These are phyloP conservation scores for Kwoniella shivajii DNA, from an alignment of 1,284 basidiomycete species.

Conservation along the genomic window DNA sequence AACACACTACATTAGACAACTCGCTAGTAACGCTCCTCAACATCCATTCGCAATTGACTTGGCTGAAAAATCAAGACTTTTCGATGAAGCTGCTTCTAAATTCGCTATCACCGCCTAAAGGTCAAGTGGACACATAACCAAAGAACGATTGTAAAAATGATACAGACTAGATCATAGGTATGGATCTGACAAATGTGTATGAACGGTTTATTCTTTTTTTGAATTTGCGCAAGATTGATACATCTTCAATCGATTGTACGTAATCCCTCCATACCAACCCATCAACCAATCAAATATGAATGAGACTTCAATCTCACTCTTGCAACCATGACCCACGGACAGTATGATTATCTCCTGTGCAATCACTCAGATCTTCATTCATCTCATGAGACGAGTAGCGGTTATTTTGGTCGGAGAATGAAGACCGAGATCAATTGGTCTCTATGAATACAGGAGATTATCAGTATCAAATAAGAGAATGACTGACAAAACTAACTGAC, in stretches of 20 bases:
- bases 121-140: background rate
- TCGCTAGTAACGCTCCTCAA: slow-evolving; percentile 29
- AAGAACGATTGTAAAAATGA: no score
- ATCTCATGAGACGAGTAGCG: background rate
- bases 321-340: no score
- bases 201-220: background rate
- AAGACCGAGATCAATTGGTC: slow-evolving; percentile 1
- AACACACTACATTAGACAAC: slow-evolving; percentile 29
- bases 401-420: slow-evolving; percentile 4
- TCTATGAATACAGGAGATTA: background rate
- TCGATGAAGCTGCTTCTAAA: slow-evolving; percentile 68
- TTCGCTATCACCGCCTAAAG: slow-evolving; percentile 55
- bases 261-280: background rate
- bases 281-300: no score
- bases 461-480: background rate
- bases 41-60: slow-evolving; percentile 50
- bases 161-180: no score
- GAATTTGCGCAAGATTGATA: background rate
- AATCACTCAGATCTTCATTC: no score
- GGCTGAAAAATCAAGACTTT: slow-evolving; percentile 41
- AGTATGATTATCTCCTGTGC: no score
- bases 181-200: background rate
- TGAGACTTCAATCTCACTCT: no score
- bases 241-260: no score
- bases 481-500: background rate